Percentiles rank a stretch among this genome's conserved stretches.
These are phyloP conservation scores for Basidiobolus meristosporus DNA, from an alignment of 371 early-diverging fungal species.

Conservation along the genomic window DNA sequence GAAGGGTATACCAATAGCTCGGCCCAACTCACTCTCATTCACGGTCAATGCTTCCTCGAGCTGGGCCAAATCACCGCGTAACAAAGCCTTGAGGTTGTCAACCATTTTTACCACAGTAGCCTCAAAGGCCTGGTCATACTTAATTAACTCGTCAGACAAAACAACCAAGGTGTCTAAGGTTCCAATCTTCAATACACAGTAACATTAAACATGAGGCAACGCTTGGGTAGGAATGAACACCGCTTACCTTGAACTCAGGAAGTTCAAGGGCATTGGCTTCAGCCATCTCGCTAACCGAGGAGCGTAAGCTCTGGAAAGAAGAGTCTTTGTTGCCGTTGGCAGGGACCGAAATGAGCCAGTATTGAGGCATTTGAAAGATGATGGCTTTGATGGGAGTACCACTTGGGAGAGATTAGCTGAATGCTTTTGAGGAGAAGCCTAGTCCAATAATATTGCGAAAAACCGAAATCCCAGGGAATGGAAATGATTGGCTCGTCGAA, in stretches of 20 bases:
- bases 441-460: no score
- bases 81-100: conserved; percentile 50
- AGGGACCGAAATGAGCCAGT: conserved; percentile 28
- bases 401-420: no score
- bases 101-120: conserved; percentile 52
- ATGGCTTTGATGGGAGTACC: no score
- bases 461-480: no score
- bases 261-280: not conserved
- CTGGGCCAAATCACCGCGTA: conserved; percentile 21
- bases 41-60: conserved; percentile 43
- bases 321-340: conserved; percentile 11
- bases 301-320: not conserved
- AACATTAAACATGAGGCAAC: not conserved
- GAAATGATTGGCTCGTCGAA: no score
- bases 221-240: not conserved
- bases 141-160: conserved; percentile 81
- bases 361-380: conserved; percentile 19
- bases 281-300: not conserved
- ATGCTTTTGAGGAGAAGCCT: no score
- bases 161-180: conserved; percentile 80
- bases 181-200: conserved; percentile 49
- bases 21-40: conserved; percentile 45
- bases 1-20: not conserved
- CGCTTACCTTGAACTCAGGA: conserved; percentile 2
- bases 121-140: conserved; percentile 63